Base-by-base conservation (phyloP, 2,329 filamentous ascomycete species). In the Monilinia polystroma region DNA sequence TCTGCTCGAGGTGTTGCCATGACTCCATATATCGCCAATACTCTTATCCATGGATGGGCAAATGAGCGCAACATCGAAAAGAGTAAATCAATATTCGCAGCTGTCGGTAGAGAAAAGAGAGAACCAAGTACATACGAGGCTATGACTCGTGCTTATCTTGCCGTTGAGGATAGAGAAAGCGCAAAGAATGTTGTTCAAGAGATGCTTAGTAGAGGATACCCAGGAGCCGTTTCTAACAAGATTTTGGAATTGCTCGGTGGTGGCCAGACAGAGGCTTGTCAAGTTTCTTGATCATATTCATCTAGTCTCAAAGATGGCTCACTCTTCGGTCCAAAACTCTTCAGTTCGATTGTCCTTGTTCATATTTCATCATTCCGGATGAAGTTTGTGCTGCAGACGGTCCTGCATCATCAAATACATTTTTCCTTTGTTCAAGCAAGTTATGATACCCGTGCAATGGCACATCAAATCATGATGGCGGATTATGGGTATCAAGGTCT, bases 101-200 rank as follows among this genome's bases (percentile, higher is more conserved):
- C 85, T n/a, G 88, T 99, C 4, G 86, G 88, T 11, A 84, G 87
- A 38, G 85, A 88, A 65, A 93, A 89, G 80, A 89, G 95, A 67
- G 95, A 99, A 81, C 95, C 95, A 4, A 97, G 93, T 82, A 99
- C 95, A 5, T 99, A 99, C 78, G 95, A 99, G 80, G 93, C 94
- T 52, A 99, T 99, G 95, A 97, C 93, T 6, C 86, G 95, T 56
- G 95, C 95, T 0, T 97, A 90, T 79, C 86, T 99, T 65, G 88
- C 92, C 14, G 90, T 90, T 4, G 92, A 96, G 76, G 87, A 96
- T 76, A 88, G 91, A 45, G 84, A 88, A 59, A 84, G 85, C 67
- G 95, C 95, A 51, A 88, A 92, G 80, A 80, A 76, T 14, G 90
- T 97, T 18, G 93, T 97, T 32, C 85, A 90, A 66, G 95, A 99